Conservation (phyloP, 139 green algal species). For the Eudorina sp. region DNA sequence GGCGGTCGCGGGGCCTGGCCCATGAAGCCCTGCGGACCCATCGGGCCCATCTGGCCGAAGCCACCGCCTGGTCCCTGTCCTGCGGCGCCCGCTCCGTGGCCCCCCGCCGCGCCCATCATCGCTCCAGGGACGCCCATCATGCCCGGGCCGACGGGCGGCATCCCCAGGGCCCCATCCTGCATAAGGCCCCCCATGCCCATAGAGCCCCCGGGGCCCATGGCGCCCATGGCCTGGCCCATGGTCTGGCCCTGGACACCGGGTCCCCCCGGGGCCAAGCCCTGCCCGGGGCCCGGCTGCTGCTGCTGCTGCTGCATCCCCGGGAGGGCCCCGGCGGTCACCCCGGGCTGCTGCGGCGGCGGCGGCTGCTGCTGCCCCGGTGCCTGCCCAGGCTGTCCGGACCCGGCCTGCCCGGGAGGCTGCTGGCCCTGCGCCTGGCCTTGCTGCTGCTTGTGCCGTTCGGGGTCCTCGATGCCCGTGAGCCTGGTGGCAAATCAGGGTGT, state of each 20-base stretch:
- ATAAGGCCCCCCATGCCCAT: slow-evolving; percentile 35
- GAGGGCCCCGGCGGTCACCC: not conserved
- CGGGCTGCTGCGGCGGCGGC: not conserved
- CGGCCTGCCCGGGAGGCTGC: not conserved
- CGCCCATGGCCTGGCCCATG: not conserved
- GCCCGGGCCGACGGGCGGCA: not conserved
- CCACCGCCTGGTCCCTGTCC: not conserved
- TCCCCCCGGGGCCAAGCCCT: too few species aligned
- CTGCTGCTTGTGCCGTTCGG: slow-evolving; percentile 10
- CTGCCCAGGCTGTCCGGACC: too few species aligned
- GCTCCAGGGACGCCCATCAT: not conserved
- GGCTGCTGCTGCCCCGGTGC: not conserved
- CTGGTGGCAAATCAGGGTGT: too few species aligned
- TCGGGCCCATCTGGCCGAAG: slow-evolving; percentile 7
- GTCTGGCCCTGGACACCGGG: too few species aligned
- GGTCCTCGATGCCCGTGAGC: slow-evolving; percentile 40
- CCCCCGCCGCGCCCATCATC: slow-evolving; percentile 14
- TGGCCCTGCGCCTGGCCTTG: not conserved
- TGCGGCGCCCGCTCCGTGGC: not conserved
- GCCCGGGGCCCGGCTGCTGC: not conserved
- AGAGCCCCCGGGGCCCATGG: not conserved
- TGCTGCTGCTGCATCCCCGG: not conserved
- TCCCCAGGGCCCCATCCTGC: not conserved
- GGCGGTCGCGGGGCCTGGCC: not conserved
- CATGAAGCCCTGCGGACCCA: slow-evolving; percentile 3